These are phyloP conservation scores for Metschnikowia noctiluminum DNA, from an alignment of 805 yeast species.

Conservation along the genomic window DNA sequence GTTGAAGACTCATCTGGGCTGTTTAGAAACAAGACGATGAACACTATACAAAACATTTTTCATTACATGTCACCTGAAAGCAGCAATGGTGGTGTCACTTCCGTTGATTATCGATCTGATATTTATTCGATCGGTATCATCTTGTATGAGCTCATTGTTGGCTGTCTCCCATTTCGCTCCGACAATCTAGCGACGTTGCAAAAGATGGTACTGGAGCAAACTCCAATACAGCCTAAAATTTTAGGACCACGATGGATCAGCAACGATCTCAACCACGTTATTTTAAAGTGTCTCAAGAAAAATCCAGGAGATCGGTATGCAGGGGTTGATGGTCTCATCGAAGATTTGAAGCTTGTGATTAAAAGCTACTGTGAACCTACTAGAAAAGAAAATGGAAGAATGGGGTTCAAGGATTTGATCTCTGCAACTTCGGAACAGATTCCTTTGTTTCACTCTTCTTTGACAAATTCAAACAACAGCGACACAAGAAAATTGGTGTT, in stretches of 20 bases:
- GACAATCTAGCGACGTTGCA: constrained; percentile 38
- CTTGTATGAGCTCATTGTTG: constrained; percentile 45
- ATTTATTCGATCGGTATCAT: constrained; percentile 50
- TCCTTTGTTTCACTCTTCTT: constrained; percentile 12
- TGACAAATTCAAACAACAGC: constrained; percentile 2
- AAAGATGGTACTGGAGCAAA: constrained; percentile 38
- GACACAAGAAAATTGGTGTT: constrained; percentile 1
- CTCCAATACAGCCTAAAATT: constrained; percentile 39
- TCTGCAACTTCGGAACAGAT: neutral
- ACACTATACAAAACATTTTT: constrained; percentile 35
- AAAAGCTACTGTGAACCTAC: constrained; percentile 15
- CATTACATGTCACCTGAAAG: constrained; percentile 53
- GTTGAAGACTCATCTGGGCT: constrained; percentile 42
- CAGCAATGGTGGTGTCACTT: constrained; percentile 34
- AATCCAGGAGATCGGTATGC: constrained; percentile 38
- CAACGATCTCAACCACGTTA: constrained; percentile 32
- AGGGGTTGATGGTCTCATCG: constrained; percentile 30
- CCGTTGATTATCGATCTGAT: constrained; percentile 47
- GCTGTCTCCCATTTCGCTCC: constrained; percentile 42
- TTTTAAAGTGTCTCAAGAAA: constrained; percentile 43
- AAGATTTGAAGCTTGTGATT: constrained; percentile 31
- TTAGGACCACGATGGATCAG: constrained; percentile 27
- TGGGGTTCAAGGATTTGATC: constrained; percentile 3
- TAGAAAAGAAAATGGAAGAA: constrained; percentile 1
- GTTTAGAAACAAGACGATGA: constrained; percentile 39